A percentile compares a stretch with the other conserved stretches of the same genome.
Evolutionary conservation across 345 rosid genomes (phyloP).

Genomic region (Crucihimalaya himalaica): DNA sequence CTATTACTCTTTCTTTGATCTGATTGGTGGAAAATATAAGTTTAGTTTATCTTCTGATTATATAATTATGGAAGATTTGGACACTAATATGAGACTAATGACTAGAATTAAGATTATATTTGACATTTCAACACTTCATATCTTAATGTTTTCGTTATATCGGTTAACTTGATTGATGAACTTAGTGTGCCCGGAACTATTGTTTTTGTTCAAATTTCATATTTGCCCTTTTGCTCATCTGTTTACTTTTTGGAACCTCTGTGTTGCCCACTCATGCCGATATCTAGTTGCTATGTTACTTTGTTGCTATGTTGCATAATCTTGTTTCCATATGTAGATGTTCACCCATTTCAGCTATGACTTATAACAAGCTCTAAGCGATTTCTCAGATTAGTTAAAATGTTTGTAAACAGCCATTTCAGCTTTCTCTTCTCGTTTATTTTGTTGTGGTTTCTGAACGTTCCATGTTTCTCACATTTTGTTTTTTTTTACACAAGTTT

Average conservation of each 20-base stretch:
- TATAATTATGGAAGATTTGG: neutral
- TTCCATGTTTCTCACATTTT: neutral
- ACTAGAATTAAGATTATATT: neutral
- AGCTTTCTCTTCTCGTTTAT: too few relatives aligned
- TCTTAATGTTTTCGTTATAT: neutral
- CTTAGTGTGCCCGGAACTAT: neutral
- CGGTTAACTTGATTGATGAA: conserved; percentile 4
- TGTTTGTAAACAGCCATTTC: neutral
- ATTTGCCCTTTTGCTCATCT: neutral
- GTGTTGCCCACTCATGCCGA: neutral
- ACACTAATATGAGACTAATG: neutral
- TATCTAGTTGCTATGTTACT: too few relatives aligned
- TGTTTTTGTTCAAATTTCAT: neutral
- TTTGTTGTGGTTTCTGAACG: neutral
- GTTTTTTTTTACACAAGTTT: too few relatives aligned
- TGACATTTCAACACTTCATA: neutral
- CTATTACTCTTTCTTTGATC: neutral
- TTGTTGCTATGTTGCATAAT: neutral
- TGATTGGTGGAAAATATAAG: too few relatives aligned
- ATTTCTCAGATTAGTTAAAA: neutral
- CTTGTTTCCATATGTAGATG: neutral
- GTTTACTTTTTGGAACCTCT: neutral
- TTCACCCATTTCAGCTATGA: too few relatives aligned
- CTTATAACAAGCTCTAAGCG: neutral
- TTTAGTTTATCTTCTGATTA: too few relatives aligned